phyloP scores from a whole-genome alignment of 768 basidiomycete genomes.

The Mycena pura region DNA sequence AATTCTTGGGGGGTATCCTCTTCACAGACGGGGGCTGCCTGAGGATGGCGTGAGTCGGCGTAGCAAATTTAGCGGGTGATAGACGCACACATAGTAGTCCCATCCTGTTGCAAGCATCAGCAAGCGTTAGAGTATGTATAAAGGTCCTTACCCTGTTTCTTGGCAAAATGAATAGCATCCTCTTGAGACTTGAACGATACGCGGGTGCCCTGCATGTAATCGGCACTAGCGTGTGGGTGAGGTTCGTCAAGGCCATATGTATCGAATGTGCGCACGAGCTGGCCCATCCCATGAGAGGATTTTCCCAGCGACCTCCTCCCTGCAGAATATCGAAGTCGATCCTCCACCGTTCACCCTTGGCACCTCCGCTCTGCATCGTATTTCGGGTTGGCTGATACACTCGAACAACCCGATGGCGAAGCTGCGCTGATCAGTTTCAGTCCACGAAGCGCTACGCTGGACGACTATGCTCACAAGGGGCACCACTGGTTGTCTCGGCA shows the following conservation, averaged over 20 bases:
- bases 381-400: constrained; percentile 94
- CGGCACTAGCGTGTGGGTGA: constrained; percentile 61
- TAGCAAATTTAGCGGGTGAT: constrained; percentile 16
- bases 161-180: constrained; percentile 93
- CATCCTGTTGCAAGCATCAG: constrained; percentile 63
- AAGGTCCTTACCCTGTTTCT: constrained; percentile 82
- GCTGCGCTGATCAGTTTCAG: constrained; percentile 60
- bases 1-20: constrained; percentile 85
- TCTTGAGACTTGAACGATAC: constrained; percentile 85
- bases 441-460: neutral
- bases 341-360: constrained; percentile 88
- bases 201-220: constrained; percentile 94
- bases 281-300: constrained; percentile 96
- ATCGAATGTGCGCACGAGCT: constrained; percentile 69
- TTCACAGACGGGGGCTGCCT: constrained; percentile 67
- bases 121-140: constrained; percentile 10
- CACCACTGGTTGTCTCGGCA: constrained; percentile 86
- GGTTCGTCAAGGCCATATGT: neutral
- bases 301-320: constrained; percentile 95
- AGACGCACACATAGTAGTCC: constrained; percentile 88
- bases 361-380: constrained; percentile 93
- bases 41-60: constrained; percentile 23
- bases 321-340: constrained; percentile 94
- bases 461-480: constrained; percentile 64
- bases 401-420: constrained; percentile 86